These are phyloP conservation scores for Barnettozyma sucrosica DNA, from an alignment of 805 yeast species.

Conservation along the genomic window DNA sequence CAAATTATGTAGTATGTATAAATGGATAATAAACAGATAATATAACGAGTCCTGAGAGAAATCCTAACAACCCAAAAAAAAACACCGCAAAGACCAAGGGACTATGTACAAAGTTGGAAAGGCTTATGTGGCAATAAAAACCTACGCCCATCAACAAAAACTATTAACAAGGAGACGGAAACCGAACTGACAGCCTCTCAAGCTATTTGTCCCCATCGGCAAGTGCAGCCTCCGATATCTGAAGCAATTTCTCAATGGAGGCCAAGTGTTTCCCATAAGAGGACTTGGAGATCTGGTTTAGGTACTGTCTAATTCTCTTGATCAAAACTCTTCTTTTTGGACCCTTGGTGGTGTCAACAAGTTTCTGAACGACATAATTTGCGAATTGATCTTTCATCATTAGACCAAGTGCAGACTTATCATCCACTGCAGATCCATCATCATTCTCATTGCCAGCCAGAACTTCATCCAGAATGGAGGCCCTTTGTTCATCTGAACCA, in stretches of 20 bases:
- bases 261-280: conserved; percentile 79
- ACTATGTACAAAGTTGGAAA: conserved; percentile 1
- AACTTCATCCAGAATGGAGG: conserved; percentile 59
- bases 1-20: not conserved
- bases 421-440: conserved; percentile 42
- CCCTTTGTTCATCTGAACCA: conserved; percentile 61
- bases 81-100: not conserved
- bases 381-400: conserved; percentile 99
- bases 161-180: conserved; percentile 3
- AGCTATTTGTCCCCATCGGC: conserved; percentile 17
- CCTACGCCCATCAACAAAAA: not conserved
- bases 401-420: conserved; percentile 65
- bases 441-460: conserved; percentile 42
- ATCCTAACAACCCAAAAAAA: not conserved
- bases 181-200: not conserved
- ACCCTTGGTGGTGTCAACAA: conserved; percentile 76
- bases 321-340: conserved; percentile 66
- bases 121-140: not conserved
- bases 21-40: not conserved
- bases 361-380: conserved; percentile 92
- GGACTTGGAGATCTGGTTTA: conserved; percentile 64
- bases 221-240: conserved; percentile 24
- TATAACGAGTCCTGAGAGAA: not conserved
- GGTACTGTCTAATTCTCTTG: conserved; percentile 69
- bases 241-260: conserved; percentile 57